Percentiles rank a stretch among this genome's conserved stretches.
Conservation (phyloP, 495 filamentous ascomycete species). For the Chaetomium fimeti region DNA sequence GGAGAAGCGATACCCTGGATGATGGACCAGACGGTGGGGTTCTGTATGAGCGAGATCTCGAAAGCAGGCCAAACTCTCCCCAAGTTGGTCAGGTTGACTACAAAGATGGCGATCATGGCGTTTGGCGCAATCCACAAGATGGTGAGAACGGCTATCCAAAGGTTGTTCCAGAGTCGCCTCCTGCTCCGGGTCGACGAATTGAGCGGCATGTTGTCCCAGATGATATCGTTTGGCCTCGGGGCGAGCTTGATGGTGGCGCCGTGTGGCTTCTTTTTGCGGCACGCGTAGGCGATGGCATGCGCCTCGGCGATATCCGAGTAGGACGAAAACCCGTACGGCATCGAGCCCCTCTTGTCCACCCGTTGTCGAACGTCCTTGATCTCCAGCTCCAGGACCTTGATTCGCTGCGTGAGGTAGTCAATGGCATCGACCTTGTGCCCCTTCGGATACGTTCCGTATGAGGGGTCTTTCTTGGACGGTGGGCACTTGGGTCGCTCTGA, state of each 20-base stretch:
- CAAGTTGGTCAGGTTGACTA: slow-evolving; percentile 78
- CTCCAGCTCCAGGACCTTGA: slow-evolving; percentile 75
- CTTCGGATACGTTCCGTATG: slow-evolving; percentile 55
- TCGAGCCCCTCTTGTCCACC: slow-evolving; percentile 80
- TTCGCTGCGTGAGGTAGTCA: slow-evolving; percentile 83
- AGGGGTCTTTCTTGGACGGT: slow-evolving; percentile 69
- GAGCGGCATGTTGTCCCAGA: slow-evolving; percentile 89
- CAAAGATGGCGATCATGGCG: slow-evolving; percentile 88
- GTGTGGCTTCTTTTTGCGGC: slow-evolving; percentile 74
- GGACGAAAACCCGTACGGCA: slow-evolving; percentile 92
- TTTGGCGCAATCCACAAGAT: slow-evolving; percentile 92
- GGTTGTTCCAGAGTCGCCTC: slow-evolving; percentile 71
- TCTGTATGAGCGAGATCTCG: slow-evolving; percentile 55
- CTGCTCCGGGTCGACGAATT: slow-evolving; percentile 62
- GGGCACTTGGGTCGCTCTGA: slow-evolving; percentile 72
- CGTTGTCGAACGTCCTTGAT: slow-evolving; percentile 78
- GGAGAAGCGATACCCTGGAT: slow-evolving; percentile 95
- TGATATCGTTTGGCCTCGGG: slow-evolving; percentile 84
- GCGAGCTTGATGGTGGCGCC: slow-evolving; percentile 78
- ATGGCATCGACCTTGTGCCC: slow-evolving; percentile 87
- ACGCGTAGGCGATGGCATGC: slow-evolving; percentile 79
- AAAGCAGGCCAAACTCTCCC: slow-evolving; percentile 80
- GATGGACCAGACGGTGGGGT: slow-evolving; percentile 72
- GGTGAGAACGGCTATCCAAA: slow-evolving; percentile 81
- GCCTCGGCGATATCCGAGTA: slow-evolving; percentile 85